A percentile compares a stretch with the other conserved stretches of the same genome.
These are phyloP conservation scores for Ziziphus jujuba DNA, from an alignment of 306 rosid genomes.

Conservation along the genomic window DNA sequence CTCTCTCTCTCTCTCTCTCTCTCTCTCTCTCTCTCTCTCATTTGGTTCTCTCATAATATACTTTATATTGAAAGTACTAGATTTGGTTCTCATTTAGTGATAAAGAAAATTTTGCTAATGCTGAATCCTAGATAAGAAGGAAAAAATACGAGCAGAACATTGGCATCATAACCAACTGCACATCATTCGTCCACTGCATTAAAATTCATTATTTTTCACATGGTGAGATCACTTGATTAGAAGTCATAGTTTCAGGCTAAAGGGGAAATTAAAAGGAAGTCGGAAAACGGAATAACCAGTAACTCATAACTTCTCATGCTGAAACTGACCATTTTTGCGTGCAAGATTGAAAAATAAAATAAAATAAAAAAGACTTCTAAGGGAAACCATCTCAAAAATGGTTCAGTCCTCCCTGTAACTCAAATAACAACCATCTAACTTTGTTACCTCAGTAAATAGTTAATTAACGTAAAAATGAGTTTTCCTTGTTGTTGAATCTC, in stretches of 20 bases:
- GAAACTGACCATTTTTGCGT: slow-evolving; percentile 21
- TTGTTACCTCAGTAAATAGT: background rate
- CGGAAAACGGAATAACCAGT: slow-evolving; percentile 15
- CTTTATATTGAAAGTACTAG: too few species aligned
- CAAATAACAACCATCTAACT: background rate
- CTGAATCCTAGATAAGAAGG: too few species aligned
- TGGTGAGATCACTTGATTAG: background rate
- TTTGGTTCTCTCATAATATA: too few species aligned
- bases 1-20: too few species aligned
- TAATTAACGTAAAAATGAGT: background rate
- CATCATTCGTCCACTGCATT: background rate
- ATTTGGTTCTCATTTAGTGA: too few species aligned
- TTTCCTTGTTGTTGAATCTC: slow-evolving; percentile 4
- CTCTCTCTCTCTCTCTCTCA: too few species aligned
- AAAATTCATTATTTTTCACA: background rate
- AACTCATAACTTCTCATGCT: slow-evolving; percentile 27
- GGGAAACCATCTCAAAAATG: slow-evolving; percentile 25
- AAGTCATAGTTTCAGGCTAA: slow-evolving; percentile 19
- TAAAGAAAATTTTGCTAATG: too few species aligned
- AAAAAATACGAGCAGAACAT: too few species aligned
- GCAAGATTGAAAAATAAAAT: too few species aligned
- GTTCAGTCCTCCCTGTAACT: background rate
- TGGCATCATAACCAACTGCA: background rate
- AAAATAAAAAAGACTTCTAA: too few species aligned
- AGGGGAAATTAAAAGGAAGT: slow-evolving; percentile 10